phyloP scores from a whole-genome alignment of 805 yeast genomes.

The Yarrowia keelungensis region DNA sequence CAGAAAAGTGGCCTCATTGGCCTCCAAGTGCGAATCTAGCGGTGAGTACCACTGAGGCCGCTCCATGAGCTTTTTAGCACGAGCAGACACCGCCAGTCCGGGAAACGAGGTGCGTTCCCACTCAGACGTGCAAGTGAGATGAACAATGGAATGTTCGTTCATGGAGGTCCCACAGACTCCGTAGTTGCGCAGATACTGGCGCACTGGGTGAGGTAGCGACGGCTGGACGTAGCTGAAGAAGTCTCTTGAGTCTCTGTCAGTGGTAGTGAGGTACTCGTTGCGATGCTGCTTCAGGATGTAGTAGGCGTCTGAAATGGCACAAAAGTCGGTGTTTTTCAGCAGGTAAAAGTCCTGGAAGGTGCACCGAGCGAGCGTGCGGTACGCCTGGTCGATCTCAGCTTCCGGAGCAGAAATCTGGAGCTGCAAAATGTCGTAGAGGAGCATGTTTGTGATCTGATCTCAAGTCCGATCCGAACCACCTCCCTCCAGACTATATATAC shows the following conservation, averaged over 20 bases:
- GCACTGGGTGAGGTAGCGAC: slow-evolving; percentile 11
- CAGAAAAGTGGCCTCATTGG: slow-evolving; percentile 11
- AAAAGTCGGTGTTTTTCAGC: slow-evolving; percentile 14
- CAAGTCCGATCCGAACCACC: background rate
- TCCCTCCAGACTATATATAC: background rate
- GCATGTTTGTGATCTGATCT: background rate
- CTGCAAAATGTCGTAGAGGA: slow-evolving; percentile 19
- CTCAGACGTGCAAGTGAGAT: slow-evolving; percentile 24
- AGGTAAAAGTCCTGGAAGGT: slow-evolving; percentile 22
- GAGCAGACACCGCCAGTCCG: slow-evolving; percentile 10
- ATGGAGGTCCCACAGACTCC: slow-evolving; percentile 8
- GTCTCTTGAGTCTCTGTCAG: slow-evolving; percentile 15
- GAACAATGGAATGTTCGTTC: slow-evolving; percentile 17
- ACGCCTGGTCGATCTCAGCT: slow-evolving; percentile 26
- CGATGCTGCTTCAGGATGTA: slow-evolving; percentile 26
- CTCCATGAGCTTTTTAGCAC: slow-evolving; percentile 20
- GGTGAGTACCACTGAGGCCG: slow-evolving; percentile 21
- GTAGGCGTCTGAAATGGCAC: slow-evolving; percentile 28
- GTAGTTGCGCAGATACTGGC: slow-evolving; percentile 19
- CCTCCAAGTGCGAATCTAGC: background rate
- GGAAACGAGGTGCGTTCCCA: slow-evolving; percentile 21
- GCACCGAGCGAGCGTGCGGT: slow-evolving; percentile 21
- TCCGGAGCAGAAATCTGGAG: slow-evolving; percentile 24
- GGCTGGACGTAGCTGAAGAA: slow-evolving; percentile 27
- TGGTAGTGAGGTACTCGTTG: slow-evolving; percentile 17